These are phyloP conservation scores for Marasmius sp. DNA, from an alignment of 1,284 basidiomycete species.

Conservation along the genomic window DNA sequence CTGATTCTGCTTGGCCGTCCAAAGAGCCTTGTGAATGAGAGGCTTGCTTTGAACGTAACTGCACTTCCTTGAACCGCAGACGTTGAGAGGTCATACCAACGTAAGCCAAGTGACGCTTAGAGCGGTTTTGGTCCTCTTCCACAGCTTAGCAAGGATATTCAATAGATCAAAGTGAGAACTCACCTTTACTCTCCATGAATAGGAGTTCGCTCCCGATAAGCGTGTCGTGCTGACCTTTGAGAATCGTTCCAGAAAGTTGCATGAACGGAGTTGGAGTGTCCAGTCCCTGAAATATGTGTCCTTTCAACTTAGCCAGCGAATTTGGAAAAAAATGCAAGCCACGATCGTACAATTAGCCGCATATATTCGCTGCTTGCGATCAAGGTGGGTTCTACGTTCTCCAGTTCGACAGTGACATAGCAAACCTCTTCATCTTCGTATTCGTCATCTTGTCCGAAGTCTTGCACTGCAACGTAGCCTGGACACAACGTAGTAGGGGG, in stretches of 20 bases:
- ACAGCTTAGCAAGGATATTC: neutral
- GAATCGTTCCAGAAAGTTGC: slow-evolving; percentile 70
- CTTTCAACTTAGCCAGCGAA: neutral
- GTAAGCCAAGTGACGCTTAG: slow-evolving; percentile 49
- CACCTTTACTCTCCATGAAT: slow-evolving; percentile 66
- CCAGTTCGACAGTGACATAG: slow-evolving; percentile 73
- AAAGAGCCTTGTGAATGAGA: neutral
- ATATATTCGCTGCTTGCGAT: slow-evolving; percentile 61
- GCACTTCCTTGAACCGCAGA: slow-evolving; percentile 63
- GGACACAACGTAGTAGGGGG: slow-evolving; percentile 24
- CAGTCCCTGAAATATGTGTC: slow-evolving; percentile 49
- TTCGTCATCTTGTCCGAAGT: slow-evolving; percentile 58
- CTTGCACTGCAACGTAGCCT: slow-evolving; percentile 62
- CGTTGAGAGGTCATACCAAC: slow-evolving; percentile 60
- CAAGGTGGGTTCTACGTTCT: slow-evolving; percentile 68
- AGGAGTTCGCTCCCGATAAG: slow-evolving; percentile 73
- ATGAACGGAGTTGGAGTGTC: slow-evolving; percentile 74
- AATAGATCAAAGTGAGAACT: neutral
- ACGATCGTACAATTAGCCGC: slow-evolving; percentile 64
- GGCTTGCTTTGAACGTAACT: slow-evolving; percentile 42
- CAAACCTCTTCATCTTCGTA: slow-evolving; percentile 62
- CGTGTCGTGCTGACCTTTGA: slow-evolving; percentile 64
- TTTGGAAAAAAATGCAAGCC: neutral
- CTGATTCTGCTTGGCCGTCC: neutral
- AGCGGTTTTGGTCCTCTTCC: slow-evolving; percentile 41